Percentiles rank a stretch among this genome's conserved stretches.
Evolutionary conservation across 2,329 filamentous ascomycete genomes (phyloP).

Genomic region (Penicillium hordei): DNA sequence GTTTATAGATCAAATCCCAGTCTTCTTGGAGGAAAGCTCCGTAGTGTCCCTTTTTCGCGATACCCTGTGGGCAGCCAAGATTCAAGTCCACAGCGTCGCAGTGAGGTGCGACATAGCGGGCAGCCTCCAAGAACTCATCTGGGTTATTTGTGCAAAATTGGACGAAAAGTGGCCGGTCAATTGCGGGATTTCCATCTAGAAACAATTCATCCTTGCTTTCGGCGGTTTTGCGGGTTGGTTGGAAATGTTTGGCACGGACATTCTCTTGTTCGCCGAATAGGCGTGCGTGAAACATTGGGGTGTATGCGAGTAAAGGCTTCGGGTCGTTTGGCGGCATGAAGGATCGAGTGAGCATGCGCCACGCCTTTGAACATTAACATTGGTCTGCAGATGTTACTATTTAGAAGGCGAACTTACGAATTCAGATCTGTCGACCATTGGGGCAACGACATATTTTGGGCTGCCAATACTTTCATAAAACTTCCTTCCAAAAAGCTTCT

Average conservation of each 20-base stretch:
- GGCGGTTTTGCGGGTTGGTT: conserved; percentile 55
- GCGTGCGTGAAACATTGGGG: conserved; percentile 93
- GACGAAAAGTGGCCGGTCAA: conserved; percentile 88
- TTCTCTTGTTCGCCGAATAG: conserved; percentile 75
- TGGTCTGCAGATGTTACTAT: background rate
- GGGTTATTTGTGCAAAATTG: conserved; percentile 75
- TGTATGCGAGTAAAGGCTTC: conserved; percentile 75
- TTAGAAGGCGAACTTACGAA: conserved; percentile 64
- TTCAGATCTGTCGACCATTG: conserved; percentile 98
- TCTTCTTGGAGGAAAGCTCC: conserved; percentile 95
- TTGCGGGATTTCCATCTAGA: conserved; percentile 80
- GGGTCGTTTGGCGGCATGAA: conserved; percentile 71
- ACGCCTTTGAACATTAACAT: conserved; percentile 62
- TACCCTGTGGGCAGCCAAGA: conserved; percentile 92
- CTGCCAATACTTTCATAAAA: conserved; percentile 96
- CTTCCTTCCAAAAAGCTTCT: conserved; percentile 76
- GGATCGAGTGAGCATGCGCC: conserved; percentile 93
- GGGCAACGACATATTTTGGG: conserved; percentile 85
- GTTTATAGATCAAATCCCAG: conserved; percentile 73
- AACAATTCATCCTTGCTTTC: conserved; percentile 45
- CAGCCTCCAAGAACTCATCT: conserved; percentile 59
- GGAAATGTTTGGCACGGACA: conserved; percentile 79
- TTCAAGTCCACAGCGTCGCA: conserved; percentile 97
- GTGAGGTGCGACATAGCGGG: conserved; percentile 74
- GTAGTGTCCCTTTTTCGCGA: conserved; percentile 86